phyloP scores from a whole-genome alignment of 1,284 basidiomycete species.

The Schizophyllum amplum region DNA sequence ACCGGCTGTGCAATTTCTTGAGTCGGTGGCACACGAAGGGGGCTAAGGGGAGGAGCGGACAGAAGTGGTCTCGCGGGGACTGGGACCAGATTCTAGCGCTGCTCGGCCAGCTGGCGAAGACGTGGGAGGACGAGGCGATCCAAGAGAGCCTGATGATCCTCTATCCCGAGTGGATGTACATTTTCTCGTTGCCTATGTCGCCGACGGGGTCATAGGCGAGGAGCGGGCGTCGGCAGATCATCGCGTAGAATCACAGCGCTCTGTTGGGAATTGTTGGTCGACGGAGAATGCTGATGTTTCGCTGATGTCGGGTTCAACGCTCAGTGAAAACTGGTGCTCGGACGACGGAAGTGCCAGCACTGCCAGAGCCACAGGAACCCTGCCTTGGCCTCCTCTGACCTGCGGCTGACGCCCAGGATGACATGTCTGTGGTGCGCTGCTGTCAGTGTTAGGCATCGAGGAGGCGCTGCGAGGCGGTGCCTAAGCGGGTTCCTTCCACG shows the following conservation, averaged over 20 bases:
- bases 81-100: conserved; percentile 48
- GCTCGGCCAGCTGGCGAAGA: conserved; percentile 38
- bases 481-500: no score
- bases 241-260: conserved; percentile 1
- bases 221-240: background rate
- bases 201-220: conserved; percentile 32
- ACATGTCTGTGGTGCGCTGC: no score
- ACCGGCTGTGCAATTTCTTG: conserved; percentile 44
- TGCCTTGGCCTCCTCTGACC: no score
- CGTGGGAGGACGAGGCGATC: conserved; percentile 45
- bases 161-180: conserved; percentile 35
- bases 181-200: conserved; percentile 42
- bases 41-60: conserved; percentile 42
- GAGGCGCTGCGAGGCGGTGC: no score
- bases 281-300: background rate
- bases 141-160: conserved; percentile 40
- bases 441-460: no score
- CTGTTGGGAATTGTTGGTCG: background rate
- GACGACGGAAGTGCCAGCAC: no score
- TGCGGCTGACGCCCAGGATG: no score
- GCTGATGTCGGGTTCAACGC: background rate
- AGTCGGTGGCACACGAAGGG: conserved; percentile 32
- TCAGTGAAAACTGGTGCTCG: no score
- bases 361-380: no score
- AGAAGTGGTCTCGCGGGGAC: conserved; percentile 61